A percentile compares a stretch with the other conserved stretches of the same genome.
Evolutionary conservation across 495 filamentous ascomycete species (phyloP).

Genomic region (Penicillium paradoxum): DNA sequence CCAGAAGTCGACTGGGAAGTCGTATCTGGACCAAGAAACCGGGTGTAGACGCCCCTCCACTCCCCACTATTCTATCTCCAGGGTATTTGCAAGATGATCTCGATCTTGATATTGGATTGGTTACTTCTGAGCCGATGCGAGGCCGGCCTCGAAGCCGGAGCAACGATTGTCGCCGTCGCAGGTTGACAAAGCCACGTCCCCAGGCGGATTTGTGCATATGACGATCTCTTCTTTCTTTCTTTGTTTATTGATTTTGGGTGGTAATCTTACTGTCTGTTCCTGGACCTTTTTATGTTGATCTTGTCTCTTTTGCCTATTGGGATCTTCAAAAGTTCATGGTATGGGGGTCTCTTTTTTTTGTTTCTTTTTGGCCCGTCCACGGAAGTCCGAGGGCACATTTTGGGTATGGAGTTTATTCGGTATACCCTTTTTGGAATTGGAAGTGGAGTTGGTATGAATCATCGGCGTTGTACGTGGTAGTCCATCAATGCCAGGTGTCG

Average conservation of each 20-base stretch:
- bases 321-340: constrained; percentile 3
- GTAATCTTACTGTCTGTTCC: background rate
- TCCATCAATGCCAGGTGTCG: background rate
- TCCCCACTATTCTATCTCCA: constrained; percentile 20
- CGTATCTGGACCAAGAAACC: constrained; percentile 18
- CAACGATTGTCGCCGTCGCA: constrained; percentile 21
- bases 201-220: constrained; percentile 16
- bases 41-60: constrained; percentile 14
- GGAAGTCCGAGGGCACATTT: background rate
- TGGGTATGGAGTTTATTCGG: constrained; percentile 2
- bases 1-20: constrained; percentile 12
- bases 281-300: constrained; percentile 3
- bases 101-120: constrained; percentile 1
- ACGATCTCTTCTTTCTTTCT: constrained; percentile 13
- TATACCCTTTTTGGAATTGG: constrained; percentile 12
- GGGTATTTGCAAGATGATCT: constrained; percentile 8
- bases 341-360: background rate
- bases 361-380: background rate
- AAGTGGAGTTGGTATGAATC: constrained; percentile 1
- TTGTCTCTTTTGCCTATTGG: background rate
- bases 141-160: constrained; percentile 32
- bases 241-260: constrained; percentile 9
- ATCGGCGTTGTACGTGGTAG: background rate
- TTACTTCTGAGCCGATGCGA: constrained; percentile 16
- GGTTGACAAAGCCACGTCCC: constrained; percentile 20